A percentile compares a stretch with the other conserved stretches of the same genome.
phyloP scores from a whole-genome alignment of 495 filamentous ascomycete species.

The Astrocystis sublimbata region DNA sequence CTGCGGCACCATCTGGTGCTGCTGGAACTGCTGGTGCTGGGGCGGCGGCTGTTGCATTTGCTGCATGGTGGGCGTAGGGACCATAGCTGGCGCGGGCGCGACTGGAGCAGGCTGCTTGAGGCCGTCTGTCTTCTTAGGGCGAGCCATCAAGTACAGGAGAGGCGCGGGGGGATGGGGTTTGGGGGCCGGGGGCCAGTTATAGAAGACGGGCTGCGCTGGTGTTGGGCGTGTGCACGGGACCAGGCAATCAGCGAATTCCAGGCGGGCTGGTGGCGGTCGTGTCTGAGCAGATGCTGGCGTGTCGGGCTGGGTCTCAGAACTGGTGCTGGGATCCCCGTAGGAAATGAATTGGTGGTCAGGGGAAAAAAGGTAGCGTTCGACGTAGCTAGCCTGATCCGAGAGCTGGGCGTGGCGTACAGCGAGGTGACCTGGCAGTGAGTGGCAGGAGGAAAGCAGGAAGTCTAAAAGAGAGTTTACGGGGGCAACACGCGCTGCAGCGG shows the following conservation, averaged over 20 bases:
- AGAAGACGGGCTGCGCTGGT: background rate
- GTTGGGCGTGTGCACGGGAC: slow-evolving; percentile 14
- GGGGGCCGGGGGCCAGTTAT: slow-evolving; percentile 29
- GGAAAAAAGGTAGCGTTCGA: too few species aligned
- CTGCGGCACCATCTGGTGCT: slow-evolving; percentile 27
- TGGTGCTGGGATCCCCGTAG: background rate
- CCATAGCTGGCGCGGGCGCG: slow-evolving; percentile 32
- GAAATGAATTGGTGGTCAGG: too few species aligned
- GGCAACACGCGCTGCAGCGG: slow-evolving; percentile 26
- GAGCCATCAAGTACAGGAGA: slow-evolving; percentile 45
- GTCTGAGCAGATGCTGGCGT: slow-evolving; percentile 17
- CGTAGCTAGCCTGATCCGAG: too few species aligned
- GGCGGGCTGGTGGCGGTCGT: slow-evolving; percentile 23
- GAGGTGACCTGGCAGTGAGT: slow-evolving; percentile 14
- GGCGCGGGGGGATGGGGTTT: slow-evolving; percentile 17
- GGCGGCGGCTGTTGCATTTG: slow-evolving; percentile 15
- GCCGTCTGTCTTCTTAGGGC: slow-evolving; percentile 51
- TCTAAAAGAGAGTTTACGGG: slow-evolving; percentile 34
- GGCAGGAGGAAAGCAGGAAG: slow-evolving; percentile 24
- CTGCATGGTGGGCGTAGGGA: slow-evolving; percentile 32
- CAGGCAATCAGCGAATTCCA: slow-evolving; percentile 17
- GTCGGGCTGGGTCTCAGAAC: slow-evolving; percentile 14
- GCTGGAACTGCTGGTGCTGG: slow-evolving; percentile 15
- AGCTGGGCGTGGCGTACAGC: slow-evolving; percentile 5
- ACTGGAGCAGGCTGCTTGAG: slow-evolving; percentile 39